Evolutionary conservation across 169 alveolate species (phyloP).

Genomic region (Cryptosporidium tyzzeri): DNA sequence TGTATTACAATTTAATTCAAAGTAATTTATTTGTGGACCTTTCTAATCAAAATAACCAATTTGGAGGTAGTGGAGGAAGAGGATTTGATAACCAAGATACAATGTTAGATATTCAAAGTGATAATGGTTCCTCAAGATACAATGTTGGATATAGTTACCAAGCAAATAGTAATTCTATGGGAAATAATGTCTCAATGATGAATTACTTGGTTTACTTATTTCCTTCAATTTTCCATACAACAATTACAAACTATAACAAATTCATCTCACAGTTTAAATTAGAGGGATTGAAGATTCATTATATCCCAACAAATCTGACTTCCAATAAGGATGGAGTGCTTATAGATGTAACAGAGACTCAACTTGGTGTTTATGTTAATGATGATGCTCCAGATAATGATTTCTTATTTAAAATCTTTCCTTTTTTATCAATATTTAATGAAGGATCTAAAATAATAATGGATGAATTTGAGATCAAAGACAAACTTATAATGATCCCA

Average conservation of each 20-base stretch:
- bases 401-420: conserved; percentile 28
- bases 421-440: conserved; percentile 1
- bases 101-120: conserved; percentile 13
- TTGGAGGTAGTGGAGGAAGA: background rate
- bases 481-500: conserved; percentile 28
- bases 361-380: conserved; percentile 45
- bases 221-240: conserved; percentile 34
- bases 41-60: background rate
- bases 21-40: conserved; percentile 28
- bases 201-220: conserved; percentile 28
- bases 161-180: background rate
- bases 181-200: background rate
- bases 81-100: conserved; percentile 22
- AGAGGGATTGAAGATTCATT: conserved; percentile 52
- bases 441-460: conserved; percentile 18
- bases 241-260: conserved; percentile 21
- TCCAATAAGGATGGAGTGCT: conserved; percentile 58
- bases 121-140: conserved; percentile 28
- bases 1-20: conserved; percentile 27
- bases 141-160: conserved; percentile 24
- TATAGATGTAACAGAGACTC: conserved; percentile 15
- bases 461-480: conserved; percentile 31
- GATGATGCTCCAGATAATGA: conserved; percentile 13
- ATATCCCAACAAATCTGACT: conserved; percentile 36
- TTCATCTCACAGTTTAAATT: conserved; percentile 40